phyloP scores from a whole-genome alignment of 495 filamentous ascomycete genomes.

The Hypoxylon fragiforme region DNA sequence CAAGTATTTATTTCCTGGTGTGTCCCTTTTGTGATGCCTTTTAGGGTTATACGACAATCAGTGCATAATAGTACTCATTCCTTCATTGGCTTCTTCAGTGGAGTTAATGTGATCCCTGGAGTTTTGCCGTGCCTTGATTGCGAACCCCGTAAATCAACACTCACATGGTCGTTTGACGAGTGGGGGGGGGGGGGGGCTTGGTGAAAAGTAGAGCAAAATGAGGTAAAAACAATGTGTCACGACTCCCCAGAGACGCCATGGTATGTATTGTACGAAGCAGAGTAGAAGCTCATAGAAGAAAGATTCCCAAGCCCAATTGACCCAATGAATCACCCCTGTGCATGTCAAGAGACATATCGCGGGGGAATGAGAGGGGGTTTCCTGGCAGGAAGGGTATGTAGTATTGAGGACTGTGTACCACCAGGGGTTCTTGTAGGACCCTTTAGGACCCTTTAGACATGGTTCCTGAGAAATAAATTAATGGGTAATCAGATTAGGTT shows the following conservation, averaged over 20 bases:
- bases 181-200: conserved; percentile 13
- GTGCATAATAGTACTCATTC: background rate
- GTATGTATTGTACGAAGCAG: too few species aligned
- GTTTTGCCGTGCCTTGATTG: background rate
- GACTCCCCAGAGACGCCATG: conserved; percentile 1
- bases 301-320: conserved; percentile 3
- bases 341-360: conserved; percentile 10
- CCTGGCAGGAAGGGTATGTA: conserved; percentile 21
- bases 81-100: background rate
- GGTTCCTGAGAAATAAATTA: conserved; percentile 28
- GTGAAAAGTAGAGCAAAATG: conserved; percentile 14
- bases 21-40: too few species aligned
- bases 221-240: conserved; percentile 18
- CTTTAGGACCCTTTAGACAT: conserved; percentile 16
- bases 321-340: conserved; percentile 10
- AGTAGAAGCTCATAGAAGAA: conserved; percentile 6
- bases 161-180: conserved; percentile 14
- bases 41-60: too few species aligned
- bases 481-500: conserved; percentile 23
- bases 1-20: too few species aligned
- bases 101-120: background rate
- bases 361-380: conserved; percentile 10
- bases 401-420: conserved; percentile 22
- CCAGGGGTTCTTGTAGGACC: conserved; percentile 11
- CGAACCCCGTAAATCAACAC: conserved; percentile 1